Evolutionary conservation across 2,329 filamentous ascomycete genomes (phyloP).

Genomic region (Pseudogymnoascus sp.): DNA sequence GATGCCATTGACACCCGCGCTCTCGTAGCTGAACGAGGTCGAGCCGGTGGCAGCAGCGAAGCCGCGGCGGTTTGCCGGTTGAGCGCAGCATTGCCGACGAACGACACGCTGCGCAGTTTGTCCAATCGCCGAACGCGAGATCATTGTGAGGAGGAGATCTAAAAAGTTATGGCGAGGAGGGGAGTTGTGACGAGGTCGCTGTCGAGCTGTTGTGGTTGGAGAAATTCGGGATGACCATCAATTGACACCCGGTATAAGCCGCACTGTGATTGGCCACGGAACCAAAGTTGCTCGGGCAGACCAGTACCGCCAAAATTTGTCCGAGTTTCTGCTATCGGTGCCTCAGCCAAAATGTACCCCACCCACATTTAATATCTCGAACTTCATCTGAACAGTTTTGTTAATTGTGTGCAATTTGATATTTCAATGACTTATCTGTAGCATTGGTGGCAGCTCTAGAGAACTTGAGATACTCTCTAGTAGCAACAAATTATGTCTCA

Average conservation of each 20-base stretch:
- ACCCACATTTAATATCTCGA: slow-evolving; percentile 5
- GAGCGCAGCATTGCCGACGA: slow-evolving; percentile 52
- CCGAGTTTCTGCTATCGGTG: slow-evolving; percentile 9
- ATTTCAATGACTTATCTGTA: slow-evolving; percentile 57
- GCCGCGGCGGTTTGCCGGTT: slow-evolving; percentile 48
- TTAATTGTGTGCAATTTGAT: slow-evolving; percentile 4
- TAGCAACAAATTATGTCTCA: slow-evolving; percentile 50
- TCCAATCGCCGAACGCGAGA: slow-evolving; percentile 59
- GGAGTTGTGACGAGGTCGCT: slow-evolving; percentile 16
- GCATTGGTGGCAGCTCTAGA: slow-evolving; percentile 66
- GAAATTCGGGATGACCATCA: slow-evolving; percentile 10
- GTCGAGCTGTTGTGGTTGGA: slow-evolving; percentile 15
- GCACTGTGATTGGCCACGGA: slow-evolving; percentile 6
- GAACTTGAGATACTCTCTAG: slow-evolving; percentile 73
- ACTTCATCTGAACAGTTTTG: slow-evolving; percentile 3
- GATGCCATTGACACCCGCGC: slow-evolving; percentile 76
- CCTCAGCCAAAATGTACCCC: slow-evolving; percentile 5
- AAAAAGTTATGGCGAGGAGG: slow-evolving; percentile 9
- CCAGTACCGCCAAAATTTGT: slow-evolving; percentile 6
- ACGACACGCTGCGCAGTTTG: slow-evolving; percentile 57
- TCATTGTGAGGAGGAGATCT: slow-evolving; percentile 50
- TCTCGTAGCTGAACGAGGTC: slow-evolving; percentile 79
- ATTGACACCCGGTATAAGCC: slow-evolving; percentile 9
- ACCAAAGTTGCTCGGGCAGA: background rate
- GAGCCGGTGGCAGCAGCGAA: slow-evolving; percentile 57